Conservation (phyloP, 352 stramenopile genomes). For the Phytophthora capsici region DNA sequence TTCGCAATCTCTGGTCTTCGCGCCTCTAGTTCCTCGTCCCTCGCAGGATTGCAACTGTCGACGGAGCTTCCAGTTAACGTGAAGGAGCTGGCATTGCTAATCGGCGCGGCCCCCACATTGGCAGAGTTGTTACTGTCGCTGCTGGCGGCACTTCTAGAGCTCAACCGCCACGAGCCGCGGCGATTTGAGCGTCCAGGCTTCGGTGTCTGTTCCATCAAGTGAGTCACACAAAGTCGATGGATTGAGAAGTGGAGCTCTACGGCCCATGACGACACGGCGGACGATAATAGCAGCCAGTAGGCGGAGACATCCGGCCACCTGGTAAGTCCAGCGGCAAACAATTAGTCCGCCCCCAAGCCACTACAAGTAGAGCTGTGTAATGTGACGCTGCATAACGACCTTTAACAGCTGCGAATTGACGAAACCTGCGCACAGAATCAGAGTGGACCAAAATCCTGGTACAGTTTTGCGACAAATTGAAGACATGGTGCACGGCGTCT, state of each 20-base stretch:
- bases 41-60: slow-evolving; percentile 15
- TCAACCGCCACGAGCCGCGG: slow-evolving; percentile 14
- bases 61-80: slow-evolving; percentile 24
- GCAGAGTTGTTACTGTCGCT: slow-evolving; percentile 31
- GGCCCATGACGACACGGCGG: slow-evolving; percentile 4
- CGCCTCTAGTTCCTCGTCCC: slow-evolving; percentile 11
- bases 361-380: too few species aligned
- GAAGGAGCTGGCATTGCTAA: slow-evolving; percentile 36
- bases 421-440: slow-evolving; percentile 5
- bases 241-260: slow-evolving; percentile 21
- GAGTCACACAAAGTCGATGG: neutral
- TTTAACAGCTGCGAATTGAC: slow-evolving; percentile 13
- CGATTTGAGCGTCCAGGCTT: slow-evolving; percentile 5
- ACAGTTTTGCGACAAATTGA: slow-evolving; percentile 22
- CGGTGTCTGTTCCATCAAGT: slow-evolving; percentile 27
- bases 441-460: neutral
- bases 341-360: slow-evolving; percentile 5
- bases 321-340: slow-evolving; percentile 6
- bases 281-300: slow-evolving; percentile 35
- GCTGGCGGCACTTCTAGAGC: slow-evolving; percentile 24
- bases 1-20: slow-evolving; percentile 15
- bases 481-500: slow-evolving; percentile 15
- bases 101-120: slow-evolving; percentile 20
- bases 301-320: slow-evolving; percentile 21
- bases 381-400: too few species aligned